Evolutionary conservation across 2,329 filamentous ascomycete genomes (phyloP), one percentile per base, ranked within the genome.

Genomic region (Fusarium torulosum): DNA sequence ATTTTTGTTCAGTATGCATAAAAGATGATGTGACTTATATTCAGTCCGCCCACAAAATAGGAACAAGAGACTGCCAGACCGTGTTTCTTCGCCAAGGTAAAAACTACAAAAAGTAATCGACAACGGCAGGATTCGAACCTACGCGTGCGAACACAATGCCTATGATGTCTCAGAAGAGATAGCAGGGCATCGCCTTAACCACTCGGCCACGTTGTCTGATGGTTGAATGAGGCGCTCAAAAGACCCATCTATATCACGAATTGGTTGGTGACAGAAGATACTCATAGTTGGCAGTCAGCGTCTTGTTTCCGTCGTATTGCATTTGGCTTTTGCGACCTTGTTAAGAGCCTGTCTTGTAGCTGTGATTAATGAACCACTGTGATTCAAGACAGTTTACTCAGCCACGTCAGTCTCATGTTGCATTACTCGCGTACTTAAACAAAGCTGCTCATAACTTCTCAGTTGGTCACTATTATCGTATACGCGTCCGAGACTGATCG

Each of bases 111-210:
- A 59, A 55, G n/a, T n/a, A 2, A 9, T n/a, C 56, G 59, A 41
- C 59, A 63, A 21, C 53, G 33, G 38, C 43, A 63, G 58, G 59
- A 40, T 49, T 63, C 59, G 58, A 59, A 59, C 58, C 58, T 63
- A 63, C 58, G 56, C 56, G 50, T 63, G 40, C 53, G 60, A 51
- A 37, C 29, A 63, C 51, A 63, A 58, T 46, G 27, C 35, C 59
- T 63, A 33, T 23, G 17, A 42, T 45, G 40, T 63, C 59, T 52
- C 21, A 9, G 14, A 33, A 53, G 52, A 64, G 52, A 64, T 63
- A 63, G 59, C 52, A 63, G 59, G 37, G 59, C 60, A 63, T 63
- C 59, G 59, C 52, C n/a, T 64, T 52, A 47, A 64, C 53, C 59
- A 64, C 35, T 59, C 45, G 25, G 59, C 37, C 60, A 64, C 33